Percentiles rank a stretch among this genome's conserved stretches.
Evolutionary conservation across 768 basidiomycete genomes (phyloP).

Genomic region (Kwoniella europaea): DNA sequence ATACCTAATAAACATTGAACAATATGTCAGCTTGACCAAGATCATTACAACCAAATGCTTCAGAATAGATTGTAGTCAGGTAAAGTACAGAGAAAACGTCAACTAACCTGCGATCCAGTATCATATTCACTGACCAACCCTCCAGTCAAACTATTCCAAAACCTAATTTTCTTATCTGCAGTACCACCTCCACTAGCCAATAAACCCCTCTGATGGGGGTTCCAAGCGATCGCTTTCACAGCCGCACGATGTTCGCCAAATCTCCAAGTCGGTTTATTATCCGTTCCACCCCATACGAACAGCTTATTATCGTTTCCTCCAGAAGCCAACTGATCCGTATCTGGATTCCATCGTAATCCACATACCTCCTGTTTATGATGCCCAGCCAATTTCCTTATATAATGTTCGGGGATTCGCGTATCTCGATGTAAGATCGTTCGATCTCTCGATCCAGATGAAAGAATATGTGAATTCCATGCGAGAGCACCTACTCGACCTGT

Average conservation of each 20-base stretch:
- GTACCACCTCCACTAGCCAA: slow-evolving; percentile 96
- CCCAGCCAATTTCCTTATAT: slow-evolving; percentile 67
- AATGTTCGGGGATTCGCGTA: slow-evolving; percentile 72
- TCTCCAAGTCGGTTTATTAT: slow-evolving; percentile 76
- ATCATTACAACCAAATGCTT: too few relatives aligned
- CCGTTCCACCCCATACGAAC: slow-evolving; percentile 88
- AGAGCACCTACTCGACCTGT: slow-evolving; percentile 87
- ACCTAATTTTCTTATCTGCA: slow-evolving; percentile 97
- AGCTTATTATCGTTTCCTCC: slow-evolving; percentile 99
- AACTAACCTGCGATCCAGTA: slow-evolving; percentile 88
- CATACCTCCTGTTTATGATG: slow-evolving; percentile 84
- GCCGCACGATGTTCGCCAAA: slow-evolving; percentile 97
- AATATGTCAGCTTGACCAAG: background rate
- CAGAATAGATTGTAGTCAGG: too few relatives aligned
- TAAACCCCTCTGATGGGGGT: slow-evolving; percentile 87
- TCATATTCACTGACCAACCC: slow-evolving; percentile 83
- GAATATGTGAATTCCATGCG: slow-evolving; percentile 86
- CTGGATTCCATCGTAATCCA: slow-evolving; percentile 85
- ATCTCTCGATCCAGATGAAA: slow-evolving; percentile 90
- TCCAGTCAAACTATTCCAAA: slow-evolving; percentile 93
- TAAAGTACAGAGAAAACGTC: too few relatives aligned
- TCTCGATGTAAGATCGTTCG: slow-evolving; percentile 89
- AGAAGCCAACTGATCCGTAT: slow-evolving; percentile 72
- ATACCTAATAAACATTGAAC: slow-evolving; percentile 68
- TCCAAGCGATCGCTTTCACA: slow-evolving; percentile 98